phyloP scores from a whole-genome alignment of 768 basidiomycete species.

The Suillus discolor region DNA sequence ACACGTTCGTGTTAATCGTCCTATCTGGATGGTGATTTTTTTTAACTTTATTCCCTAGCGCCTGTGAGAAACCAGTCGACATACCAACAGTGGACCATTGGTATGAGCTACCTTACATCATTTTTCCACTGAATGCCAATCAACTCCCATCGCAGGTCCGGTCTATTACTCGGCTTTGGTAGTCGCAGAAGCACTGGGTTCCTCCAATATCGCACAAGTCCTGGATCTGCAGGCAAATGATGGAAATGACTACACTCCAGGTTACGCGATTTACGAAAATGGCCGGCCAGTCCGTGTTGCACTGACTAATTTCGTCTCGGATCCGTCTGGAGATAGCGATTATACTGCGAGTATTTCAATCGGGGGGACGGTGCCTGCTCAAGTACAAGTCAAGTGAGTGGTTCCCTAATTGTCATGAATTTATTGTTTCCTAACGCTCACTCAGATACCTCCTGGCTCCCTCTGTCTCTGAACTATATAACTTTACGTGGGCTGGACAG shows the following conservation, averaged over 20 bases:
- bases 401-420: neutral
- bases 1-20: conserved; percentile 29
- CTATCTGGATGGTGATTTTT: neutral
- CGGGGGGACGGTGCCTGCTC: conserved; percentile 45
- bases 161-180: conserved; percentile 75
- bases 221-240: conserved; percentile 61
- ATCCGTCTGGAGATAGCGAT: conserved; percentile 55
- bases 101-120: neutral
- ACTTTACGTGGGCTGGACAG: conserved; percentile 81
- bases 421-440: neutral
- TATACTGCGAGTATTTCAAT: conserved; percentile 54
- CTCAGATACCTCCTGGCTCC: conserved; percentile 57
- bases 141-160: conserved; percentile 34
- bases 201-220: conserved; percentile 62
- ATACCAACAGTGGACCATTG: conserved; percentile 72
- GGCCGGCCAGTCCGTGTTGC: conserved; percentile 61
- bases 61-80: conserved; percentile 57
- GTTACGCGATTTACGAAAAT: conserved; percentile 70
- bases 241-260: conserved; percentile 59
- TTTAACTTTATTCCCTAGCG: conserved; percentile 34
- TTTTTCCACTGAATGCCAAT: neutral
- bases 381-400: conserved; percentile 56
- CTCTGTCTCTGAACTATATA: conserved; percentile 58
- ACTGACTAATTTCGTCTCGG: conserved; percentile 74
- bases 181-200: conserved; percentile 72